Percentiles rank a stretch among this genome's conserved stretches.
Evolutionary conservation across 2,329 filamentous ascomycete genomes (phyloP).

Genomic region (Monilinia vaccinii-corymbosi): DNA sequence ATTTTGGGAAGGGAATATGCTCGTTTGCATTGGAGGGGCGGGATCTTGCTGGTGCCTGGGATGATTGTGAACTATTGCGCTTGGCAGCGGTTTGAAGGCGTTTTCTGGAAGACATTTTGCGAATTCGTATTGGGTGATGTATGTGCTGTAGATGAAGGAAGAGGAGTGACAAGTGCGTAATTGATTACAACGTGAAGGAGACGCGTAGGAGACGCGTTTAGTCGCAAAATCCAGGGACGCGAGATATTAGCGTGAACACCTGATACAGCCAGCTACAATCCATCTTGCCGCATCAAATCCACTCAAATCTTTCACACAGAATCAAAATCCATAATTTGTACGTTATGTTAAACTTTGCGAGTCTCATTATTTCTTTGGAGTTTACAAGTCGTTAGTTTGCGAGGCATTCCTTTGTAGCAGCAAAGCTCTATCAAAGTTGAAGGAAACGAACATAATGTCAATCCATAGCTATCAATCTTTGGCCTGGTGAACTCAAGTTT

Average conservation of each 20-base stretch:
- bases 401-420: neutral
- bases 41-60: slow-evolving; percentile 15
- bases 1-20: slow-evolving; percentile 35
- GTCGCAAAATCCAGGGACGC: neutral
- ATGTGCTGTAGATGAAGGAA: neutral
- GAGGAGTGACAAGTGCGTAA: neutral
- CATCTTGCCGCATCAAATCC: neutral
- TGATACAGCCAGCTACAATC: neutral
- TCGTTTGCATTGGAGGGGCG: slow-evolving; percentile 12
- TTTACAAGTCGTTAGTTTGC: neutral
- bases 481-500: neutral
- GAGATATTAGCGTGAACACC: neutral
- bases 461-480: neutral
- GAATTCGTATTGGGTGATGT: neutral
- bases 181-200: neutral
- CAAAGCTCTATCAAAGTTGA: neutral
- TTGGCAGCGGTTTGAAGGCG: slow-evolving; percentile 15
- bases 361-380: neutral
- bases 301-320: neutral
- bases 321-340: neutral
- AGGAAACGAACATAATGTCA: neutral
- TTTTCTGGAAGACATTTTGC: slow-evolving; percentile 19
- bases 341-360: neutral
- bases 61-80: slow-evolving; percentile 14
- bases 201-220: slow-evolving; percentile 5